A percentile compares a stretch with the other conserved stretches of the same genome.
phyloP scores from a whole-genome alignment of 768 basidiomycete genomes.

The Lactifluus hygrophoroides region DNA sequence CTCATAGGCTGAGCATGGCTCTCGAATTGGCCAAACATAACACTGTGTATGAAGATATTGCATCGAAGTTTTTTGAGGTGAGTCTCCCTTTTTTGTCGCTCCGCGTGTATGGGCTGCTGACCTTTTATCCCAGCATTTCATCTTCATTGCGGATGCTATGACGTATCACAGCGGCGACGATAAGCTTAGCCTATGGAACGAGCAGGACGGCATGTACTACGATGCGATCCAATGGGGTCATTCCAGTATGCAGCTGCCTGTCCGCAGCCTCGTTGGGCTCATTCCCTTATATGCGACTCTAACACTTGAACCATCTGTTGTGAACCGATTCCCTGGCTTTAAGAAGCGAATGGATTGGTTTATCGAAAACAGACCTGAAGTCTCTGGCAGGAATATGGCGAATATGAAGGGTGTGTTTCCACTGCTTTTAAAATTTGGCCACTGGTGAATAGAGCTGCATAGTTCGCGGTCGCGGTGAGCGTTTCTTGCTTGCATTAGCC shows the following conservation, averaged over 20 bases:
- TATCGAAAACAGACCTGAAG: constrained; percentile 82
- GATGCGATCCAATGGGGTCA: constrained; percentile 90
- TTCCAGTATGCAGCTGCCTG: constrained; percentile 81
- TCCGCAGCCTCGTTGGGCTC: constrained; percentile 93
- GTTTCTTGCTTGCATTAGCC: constrained; percentile 80
- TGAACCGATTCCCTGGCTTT: constrained; percentile 94
- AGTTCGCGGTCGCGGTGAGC: constrained; percentile 64
- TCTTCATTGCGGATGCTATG: constrained; percentile 99
- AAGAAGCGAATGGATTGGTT: constrained; percentile 99
- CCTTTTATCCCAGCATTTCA: constrained; percentile 66
- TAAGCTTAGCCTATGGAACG: constrained; percentile 87
- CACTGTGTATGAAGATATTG: constrained; percentile 95
- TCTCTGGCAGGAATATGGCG: constrained; percentile 88
- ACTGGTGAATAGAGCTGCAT: constrained; percentile 22
- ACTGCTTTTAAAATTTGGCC: background rate
- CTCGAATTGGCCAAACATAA: constrained; percentile 98
- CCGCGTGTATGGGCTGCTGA: background rate
- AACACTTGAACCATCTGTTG: constrained; percentile 80
- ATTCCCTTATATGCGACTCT: constrained; percentile 95
- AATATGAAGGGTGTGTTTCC: constrained; percentile 72
- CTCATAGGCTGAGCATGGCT: constrained; percentile 86
- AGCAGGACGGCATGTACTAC: constrained; percentile 96
- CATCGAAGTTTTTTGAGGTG: constrained; percentile 94
- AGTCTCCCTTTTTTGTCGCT: constrained; percentile 6
- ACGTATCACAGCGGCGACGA: constrained; percentile 76